These are phyloP conservation scores for Lepidium campestre DNA, from an alignment of 441 rosid species.

Conservation along the genomic window DNA sequence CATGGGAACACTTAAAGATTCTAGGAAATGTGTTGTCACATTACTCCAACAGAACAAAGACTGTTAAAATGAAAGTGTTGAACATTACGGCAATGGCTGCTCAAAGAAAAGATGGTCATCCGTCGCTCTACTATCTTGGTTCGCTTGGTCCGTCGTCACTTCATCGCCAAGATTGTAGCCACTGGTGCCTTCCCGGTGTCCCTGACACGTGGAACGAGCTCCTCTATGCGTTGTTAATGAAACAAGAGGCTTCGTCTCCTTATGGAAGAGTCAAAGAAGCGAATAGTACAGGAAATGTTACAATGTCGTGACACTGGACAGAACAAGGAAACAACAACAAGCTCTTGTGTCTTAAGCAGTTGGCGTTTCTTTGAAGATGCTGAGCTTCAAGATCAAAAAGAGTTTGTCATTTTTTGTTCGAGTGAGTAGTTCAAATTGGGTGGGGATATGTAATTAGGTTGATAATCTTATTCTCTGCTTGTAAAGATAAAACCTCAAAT, in stretches of 20 bases:
- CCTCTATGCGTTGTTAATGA: conserved; percentile 56
- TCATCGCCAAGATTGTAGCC: conserved; percentile 92
- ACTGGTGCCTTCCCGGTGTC: conserved; percentile 96
- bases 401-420: conserved; percentile 16
- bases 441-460: conserved; percentile 21
- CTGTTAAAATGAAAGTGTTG: conserved; percentile 36
- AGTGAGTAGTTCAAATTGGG: conserved; percentile 14
- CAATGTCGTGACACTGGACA: conserved; percentile 14
- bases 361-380: conserved; percentile 1
- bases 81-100: conserved; percentile 69
- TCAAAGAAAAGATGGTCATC: conserved; percentile 83
- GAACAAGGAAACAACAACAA: not conserved
- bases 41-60: conserved; percentile 26
- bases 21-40: conserved; percentile 43
- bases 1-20: conserved; percentile 49
- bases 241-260: conserved; percentile 27
- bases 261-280: not conserved
- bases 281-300: conserved; percentile 16
- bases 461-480: conserved; percentile 9
- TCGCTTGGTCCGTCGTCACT: conserved; percentile 49
- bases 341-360: not conserved
- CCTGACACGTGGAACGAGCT: conserved; percentile 96
- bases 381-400: not conserved
- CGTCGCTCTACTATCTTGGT: conserved; percentile 69
- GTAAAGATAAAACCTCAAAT: conserved; percentile 10